Evolutionary conservation across 1,284 basidiomycete species (phyloP).

Genomic region (Trichosporon coremiiforme): DNA sequence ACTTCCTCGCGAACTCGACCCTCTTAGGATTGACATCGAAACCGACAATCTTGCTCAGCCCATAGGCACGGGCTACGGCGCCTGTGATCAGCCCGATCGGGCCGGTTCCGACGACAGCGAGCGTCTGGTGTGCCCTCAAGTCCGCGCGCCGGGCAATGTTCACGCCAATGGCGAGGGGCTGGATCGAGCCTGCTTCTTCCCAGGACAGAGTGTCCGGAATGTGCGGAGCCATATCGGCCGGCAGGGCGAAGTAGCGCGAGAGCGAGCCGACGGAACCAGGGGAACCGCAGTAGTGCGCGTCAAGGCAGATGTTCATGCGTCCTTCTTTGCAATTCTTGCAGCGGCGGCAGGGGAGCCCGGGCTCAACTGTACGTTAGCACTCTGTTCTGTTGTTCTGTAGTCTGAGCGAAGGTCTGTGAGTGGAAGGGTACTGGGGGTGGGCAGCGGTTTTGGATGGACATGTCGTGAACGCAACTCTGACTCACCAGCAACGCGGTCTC

Average conservation of each 20-base stretch:
- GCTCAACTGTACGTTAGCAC: conserved; percentile 61
- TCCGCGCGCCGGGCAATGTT: conserved; percentile 51
- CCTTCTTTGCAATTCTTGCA: conserved; percentile 64
- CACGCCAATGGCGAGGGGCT: conserved; percentile 71
- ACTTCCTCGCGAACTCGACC: conserved; percentile 81
- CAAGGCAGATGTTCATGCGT: conserved; percentile 65
- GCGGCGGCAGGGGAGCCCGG: conserved; percentile 59
- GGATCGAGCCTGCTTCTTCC: conserved; percentile 67
- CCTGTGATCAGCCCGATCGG: conserved; percentile 59
- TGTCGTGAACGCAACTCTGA: too few relatives aligned
- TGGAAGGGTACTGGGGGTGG: not conserved
- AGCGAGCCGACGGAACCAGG: conserved; percentile 50
- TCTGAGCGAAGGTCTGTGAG: too few relatives aligned
- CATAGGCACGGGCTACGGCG: conserved; percentile 59
- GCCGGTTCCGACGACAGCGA: conserved; percentile 55
- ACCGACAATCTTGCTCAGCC: conserved; percentile 50
- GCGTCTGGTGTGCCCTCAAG: conserved; percentile 47
- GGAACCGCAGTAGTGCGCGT: conserved; percentile 49
- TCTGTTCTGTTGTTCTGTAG: too few relatives aligned
- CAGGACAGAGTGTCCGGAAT: conserved; percentile 55
- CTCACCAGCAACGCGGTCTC: conserved; percentile 59
- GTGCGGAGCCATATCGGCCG: conserved; percentile 54
- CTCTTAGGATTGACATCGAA: conserved; percentile 74
- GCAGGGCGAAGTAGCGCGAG: conserved; percentile 47
- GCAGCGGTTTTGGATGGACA: too few relatives aligned